These are phyloP conservation scores for Enterospora canceri DNA, from an alignment of 371 early-diverging fungal genomes.

Conservation along the genomic window DNA sequence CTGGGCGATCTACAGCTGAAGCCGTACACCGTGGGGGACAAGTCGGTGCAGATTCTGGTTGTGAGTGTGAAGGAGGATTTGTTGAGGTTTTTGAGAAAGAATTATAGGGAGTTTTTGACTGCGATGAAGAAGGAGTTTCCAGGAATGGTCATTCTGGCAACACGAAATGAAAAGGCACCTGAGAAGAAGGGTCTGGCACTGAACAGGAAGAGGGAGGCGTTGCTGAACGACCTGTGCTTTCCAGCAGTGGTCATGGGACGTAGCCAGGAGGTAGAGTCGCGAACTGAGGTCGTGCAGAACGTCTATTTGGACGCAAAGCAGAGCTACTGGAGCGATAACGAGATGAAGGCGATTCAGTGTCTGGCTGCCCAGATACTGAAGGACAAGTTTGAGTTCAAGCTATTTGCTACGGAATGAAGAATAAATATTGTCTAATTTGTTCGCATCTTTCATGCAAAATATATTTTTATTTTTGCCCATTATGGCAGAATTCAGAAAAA, in stretches of 20 bases:
- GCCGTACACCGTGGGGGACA: conserved; percentile 13
- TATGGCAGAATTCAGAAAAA: conserved; percentile 26
- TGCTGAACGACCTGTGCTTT: conserved; percentile 26
- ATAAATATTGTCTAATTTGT: conserved; percentile 6
- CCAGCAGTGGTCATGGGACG: conserved; percentile 27
- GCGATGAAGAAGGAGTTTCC: conserved; percentile 34
- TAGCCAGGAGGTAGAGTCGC: conserved; percentile 17
- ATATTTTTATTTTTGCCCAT: background rate
- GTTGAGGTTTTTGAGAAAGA: conserved; percentile 13
- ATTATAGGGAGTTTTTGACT: conserved; percentile 8
- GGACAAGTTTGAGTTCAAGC: conserved; percentile 36
- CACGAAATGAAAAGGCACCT: conserved; percentile 16
- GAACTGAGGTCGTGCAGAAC: conserved; percentile 19
- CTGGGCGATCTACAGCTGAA: conserved; percentile 9
- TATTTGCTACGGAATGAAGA: conserved; percentile 1
- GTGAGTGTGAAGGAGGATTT: conserved; percentile 27
- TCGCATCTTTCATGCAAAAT: background rate
- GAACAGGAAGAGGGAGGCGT: conserved; percentile 1
- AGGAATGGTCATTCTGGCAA: conserved; percentile 21
- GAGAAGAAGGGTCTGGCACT: background rate
- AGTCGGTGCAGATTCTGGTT: conserved; percentile 25
- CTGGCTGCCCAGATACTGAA: conserved; percentile 30
- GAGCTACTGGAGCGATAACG: conserved; percentile 12
- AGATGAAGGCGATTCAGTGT: conserved; percentile 35
- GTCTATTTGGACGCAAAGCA: conserved; percentile 35